Base-by-base conservation (phyloP, 2,329 filamentous ascomycete species). In the Aspergillus sojae region DNA sequence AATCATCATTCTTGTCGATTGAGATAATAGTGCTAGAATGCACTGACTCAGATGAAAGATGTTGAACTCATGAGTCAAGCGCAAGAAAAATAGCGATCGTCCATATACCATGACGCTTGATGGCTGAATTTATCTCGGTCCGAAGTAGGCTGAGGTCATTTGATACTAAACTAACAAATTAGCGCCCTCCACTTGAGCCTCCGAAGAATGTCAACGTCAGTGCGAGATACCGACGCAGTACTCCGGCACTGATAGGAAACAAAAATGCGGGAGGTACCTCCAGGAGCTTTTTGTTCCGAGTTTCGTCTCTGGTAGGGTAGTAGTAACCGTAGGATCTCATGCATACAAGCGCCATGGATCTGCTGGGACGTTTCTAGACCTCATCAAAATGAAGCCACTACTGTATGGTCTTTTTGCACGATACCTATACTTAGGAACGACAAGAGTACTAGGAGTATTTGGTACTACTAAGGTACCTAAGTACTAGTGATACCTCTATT, bases 131-230 rank as follows among this genome's bases (percentile, higher is more conserved):
- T 60, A 62, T 55, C 46, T 43, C 34, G 28, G 30, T 61, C 57
- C 14, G 21, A 39, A 36, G 41, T 53, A 41, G 64, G 57, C 43
- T 66, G 65, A 68, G 70, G 74, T 75, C 73, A 75, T 62, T 67
- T 66, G 68, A 65, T 64, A 50, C 34, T 61, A 43, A 65, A 45
- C 45, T 61, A 61, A 61, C 53, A 34, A n/a, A 39, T 56, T 23
- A 57, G 45, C 19, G 53, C 55, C 23, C 67, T 66, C 64, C 67
- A 68, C 67, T 70, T 68, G 68, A 69, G 67, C 67, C 66, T 68
- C 67, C 54, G 28, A 60, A 64, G 57, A 63, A 66, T 66, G 62
- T 59, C 58, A 58, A 46, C 46, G 60, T 67, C 60, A 68, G 61
- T 62, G 62, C 57, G 61, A 58, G 45, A 48, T 34, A 55, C 52